Evolutionary conservation across 176 grass and related monocot genomes (phyloP), one percentile per base, ranked within the genome.

Genomic region (Dendrocalamus sinicus): DNA sequence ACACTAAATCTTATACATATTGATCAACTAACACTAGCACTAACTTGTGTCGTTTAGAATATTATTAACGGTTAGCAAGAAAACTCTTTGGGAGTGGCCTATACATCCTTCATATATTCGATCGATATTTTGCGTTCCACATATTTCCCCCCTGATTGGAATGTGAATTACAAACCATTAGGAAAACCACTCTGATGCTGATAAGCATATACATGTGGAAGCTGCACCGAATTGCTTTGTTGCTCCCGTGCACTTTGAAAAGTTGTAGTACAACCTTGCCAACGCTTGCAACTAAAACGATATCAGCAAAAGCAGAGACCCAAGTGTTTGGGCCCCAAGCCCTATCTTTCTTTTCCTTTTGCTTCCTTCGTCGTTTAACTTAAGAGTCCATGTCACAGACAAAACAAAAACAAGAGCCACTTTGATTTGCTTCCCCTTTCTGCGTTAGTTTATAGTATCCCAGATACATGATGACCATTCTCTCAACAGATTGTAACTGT

Each of bases 281-380:
- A 81, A 20, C 73, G 81, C 71, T 84, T 85, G 82, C 57, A 78
- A 70, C 86, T 41, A 83, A 62, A 79, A 79, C 70, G 48, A 84
- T 90, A 90, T 72, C 32, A 65, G 59, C 70, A 66, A 76, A 87
- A 87, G 84, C 53, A 77, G 11, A 51, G 70, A 52, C 78, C 24
- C 73, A 87, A 77, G 85, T 85, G 85, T 93, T 90, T 82, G 87
- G 91, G 70, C 19, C 88, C 81, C 24, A 67, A 86, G 13, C 10
- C 69, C 62, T 44, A 23, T 60, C 75, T 70, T 83, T 59, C 63
- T 43, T 37, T 2, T 12, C 1, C 15, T 40, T 83, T 63, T 83
- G 47, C 30, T 83, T 58, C 44, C 26, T 67, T 51, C 9, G 6
- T 51, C 9, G 6, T 41, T 8, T 32, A 75, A 43, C 75, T 55